Conservation (phyloP, 2,329 filamentous ascomycete genomes). For the Malbranchea cinnamomea region DNA sequence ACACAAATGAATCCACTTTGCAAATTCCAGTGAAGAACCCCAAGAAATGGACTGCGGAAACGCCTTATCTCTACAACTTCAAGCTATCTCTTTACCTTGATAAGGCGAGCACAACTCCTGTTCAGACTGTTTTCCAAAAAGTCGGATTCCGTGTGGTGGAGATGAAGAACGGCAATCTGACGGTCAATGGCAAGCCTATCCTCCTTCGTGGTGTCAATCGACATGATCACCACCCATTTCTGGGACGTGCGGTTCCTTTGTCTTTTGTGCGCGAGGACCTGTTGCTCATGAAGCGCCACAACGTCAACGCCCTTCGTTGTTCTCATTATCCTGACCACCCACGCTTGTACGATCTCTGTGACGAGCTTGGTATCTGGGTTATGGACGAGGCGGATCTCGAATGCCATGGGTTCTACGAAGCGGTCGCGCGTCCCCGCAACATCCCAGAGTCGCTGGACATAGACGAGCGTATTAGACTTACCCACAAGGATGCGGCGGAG, state of each 20-base stretch:
- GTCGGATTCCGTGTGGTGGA: slow-evolving; percentile 52
- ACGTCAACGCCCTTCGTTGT: slow-evolving; percentile 55
- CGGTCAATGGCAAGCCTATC: slow-evolving; percentile 48
- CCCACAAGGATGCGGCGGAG: slow-evolving; percentile 17
- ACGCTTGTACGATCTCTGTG: slow-evolving; percentile 17
- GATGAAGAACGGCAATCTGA: slow-evolving; percentile 43
- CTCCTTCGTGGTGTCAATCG: slow-evolving; percentile 51
- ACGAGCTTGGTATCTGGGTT: slow-evolving; percentile 23
- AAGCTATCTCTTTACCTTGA: slow-evolving; percentile 31
- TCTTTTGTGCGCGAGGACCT: slow-evolving; percentile 49
- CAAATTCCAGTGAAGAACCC: slow-evolving; percentile 37
- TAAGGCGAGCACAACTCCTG: slow-evolving; percentile 11
- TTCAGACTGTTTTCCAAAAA: slow-evolving; percentile 32
- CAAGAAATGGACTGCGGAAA: slow-evolving; percentile 54
- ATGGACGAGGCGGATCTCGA: slow-evolving; percentile 25
- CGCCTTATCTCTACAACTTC: slow-evolving; percentile 45
- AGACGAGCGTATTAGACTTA: slow-evolving; percentile 44
- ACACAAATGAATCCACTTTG: slow-evolving; percentile 13
- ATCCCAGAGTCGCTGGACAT: slow-evolving; percentile 44
- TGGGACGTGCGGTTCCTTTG: slow-evolving; percentile 47
- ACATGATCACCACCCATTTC: slow-evolving; percentile 53
- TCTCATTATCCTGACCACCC: slow-evolving; percentile 47
- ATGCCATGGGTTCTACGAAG: slow-evolving; percentile 22
- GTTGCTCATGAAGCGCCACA: slow-evolving; percentile 53
- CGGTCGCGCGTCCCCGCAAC: slow-evolving; percentile 33